phyloP scores from a whole-genome alignment of 2,329 filamentous ascomycete genomes.

The Bipolaris victoriae region DNA sequence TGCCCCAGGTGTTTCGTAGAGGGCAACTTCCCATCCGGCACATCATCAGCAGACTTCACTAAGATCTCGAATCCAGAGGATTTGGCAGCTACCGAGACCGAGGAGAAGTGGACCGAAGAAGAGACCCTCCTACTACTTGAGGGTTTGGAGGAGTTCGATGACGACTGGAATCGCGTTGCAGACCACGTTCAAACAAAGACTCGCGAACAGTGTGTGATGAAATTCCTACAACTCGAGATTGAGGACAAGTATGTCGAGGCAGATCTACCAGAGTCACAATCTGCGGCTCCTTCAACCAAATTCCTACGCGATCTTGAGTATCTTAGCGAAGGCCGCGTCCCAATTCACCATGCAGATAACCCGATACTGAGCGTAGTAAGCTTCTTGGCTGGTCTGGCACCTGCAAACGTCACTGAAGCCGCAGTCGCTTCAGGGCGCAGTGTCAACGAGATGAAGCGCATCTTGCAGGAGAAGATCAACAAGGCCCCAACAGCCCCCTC shows the following conservation, averaged over 20 bases:
- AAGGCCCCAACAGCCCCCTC: slow-evolving; percentile 54
- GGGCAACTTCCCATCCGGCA: slow-evolving; percentile 79
- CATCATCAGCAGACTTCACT: slow-evolving; percentile 79
- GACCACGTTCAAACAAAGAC: slow-evolving; percentile 91
- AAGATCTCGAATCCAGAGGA: slow-evolving; percentile 90
- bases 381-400: slow-evolving; percentile 89
- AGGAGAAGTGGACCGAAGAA: slow-evolving; percentile 88
- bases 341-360: slow-evolving; percentile 92
- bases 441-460: slow-evolving; percentile 82
- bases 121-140: slow-evolving; percentile 90
- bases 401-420: slow-evolving; percentile 87
- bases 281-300: slow-evolving; percentile 54
- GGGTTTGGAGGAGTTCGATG: slow-evolving; percentile 88
- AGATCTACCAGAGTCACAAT: slow-evolving; percentile 61
- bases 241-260: slow-evolving; percentile 96
- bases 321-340: slow-evolving; percentile 75
- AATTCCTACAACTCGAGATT: slow-evolving; percentile 95
- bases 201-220: slow-evolving; percentile 93
- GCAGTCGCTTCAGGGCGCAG: slow-evolving; percentile 77
- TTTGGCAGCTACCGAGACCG: slow-evolving; percentile 76
- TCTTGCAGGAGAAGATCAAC: slow-evolving; percentile 79
- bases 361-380: slow-evolving; percentile 95
- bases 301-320: slow-evolving; percentile 63
- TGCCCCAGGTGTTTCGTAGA: slow-evolving; percentile 92
- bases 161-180: slow-evolving; percentile 93